A percentile compares a stretch with the other conserved stretches of the same genome.
Evolutionary conservation across 805 yeast genomes (phyloP).

Genomic region (Candida golubevii): DNA sequence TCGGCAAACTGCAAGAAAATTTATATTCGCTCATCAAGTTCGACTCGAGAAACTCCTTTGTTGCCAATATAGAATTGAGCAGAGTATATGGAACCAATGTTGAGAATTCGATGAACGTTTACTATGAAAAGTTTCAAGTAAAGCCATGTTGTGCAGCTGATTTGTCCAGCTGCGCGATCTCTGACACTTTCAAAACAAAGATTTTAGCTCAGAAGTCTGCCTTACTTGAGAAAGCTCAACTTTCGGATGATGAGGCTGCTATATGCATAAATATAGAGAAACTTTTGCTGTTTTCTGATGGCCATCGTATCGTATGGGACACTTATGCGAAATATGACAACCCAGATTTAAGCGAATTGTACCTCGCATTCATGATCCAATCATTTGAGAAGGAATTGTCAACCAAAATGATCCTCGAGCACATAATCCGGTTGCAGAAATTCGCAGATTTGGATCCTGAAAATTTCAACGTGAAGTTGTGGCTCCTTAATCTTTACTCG

Average conservation of each 20-base stretch:
- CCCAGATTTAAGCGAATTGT: conserved; percentile 12
- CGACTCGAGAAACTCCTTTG: conserved; percentile 50
- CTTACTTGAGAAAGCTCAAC: neutral
- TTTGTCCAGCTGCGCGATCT: conserved; percentile 23
- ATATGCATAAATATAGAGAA: conserved; percentile 11
- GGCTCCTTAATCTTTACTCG: conserved; percentile 65
- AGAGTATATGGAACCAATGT: conserved; percentile 20
- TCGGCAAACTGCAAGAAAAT: conserved; percentile 32
- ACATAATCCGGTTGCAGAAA: conserved; percentile 55
- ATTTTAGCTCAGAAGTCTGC: neutral
- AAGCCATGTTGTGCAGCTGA: conserved; percentile 69
- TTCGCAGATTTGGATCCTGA: conserved; percentile 55
- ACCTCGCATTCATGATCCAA: conserved; percentile 12
- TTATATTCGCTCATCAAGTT: conserved; percentile 10
- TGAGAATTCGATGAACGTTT: conserved; percentile 30
- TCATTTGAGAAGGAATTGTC: conserved; percentile 20
- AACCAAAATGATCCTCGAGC: conserved; percentile 25
- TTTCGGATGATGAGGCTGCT: conserved; percentile 1
- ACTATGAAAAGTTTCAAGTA: conserved; percentile 43
- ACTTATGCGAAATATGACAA: conserved; percentile 4
- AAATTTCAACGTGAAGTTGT: conserved; percentile 66
- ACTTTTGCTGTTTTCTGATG: conserved; percentile 3
- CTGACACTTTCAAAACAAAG: conserved; percentile 5
- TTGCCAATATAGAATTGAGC: conserved; percentile 51
- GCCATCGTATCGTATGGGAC: conserved; percentile 4